Evolutionary conservation across 1,139 yeast genomes (phyloP).

Genomic region (Magnusiomyces ingens): DNA sequence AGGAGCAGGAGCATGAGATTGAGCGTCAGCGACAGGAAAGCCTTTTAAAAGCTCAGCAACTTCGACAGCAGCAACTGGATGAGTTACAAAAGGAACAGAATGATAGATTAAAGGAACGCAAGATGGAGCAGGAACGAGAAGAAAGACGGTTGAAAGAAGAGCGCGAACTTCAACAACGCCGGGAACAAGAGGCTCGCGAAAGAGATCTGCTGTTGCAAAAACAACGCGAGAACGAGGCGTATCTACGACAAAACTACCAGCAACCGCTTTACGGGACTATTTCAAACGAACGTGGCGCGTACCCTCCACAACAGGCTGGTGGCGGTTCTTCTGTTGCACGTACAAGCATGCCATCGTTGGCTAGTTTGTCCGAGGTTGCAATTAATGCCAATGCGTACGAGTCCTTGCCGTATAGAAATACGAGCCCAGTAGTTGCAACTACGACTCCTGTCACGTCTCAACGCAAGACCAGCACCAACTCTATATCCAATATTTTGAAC

Average conservation of each 20-base stretch:
- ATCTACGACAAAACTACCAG: too few relatives aligned
- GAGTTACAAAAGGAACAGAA: too few relatives aligned
- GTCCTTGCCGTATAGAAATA: background rate
- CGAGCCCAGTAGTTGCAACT: constrained; percentile 3
- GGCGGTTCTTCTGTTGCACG: background rate
- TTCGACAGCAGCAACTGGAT: too few relatives aligned
- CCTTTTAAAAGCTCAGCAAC: too few relatives aligned
- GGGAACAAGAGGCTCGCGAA: background rate
- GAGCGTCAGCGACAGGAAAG: constrained; percentile 2
- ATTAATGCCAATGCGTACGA: constrained; percentile 7
- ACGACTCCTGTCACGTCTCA: background rate
- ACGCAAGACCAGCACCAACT: constrained; percentile 1
- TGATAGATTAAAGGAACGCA: too few relatives aligned
- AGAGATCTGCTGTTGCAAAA: too few relatives aligned
- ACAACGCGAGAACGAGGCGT: too few relatives aligned
- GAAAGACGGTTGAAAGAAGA: background rate
- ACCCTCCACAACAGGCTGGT: background rate
- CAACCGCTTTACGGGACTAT: background rate
- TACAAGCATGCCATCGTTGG: constrained; percentile 5
- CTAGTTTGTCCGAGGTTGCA: constrained; percentile 9
- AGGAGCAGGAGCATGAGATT: background rate
- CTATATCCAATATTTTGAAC: constrained; percentile 6
- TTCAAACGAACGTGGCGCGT: background rate
- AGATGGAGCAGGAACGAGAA: background rate
- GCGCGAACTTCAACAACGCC: background rate